These are phyloP conservation scores for Trichoderma gamsii DNA, from an alignment of 495 filamentous ascomycete species.

Conservation along the genomic window DNA sequence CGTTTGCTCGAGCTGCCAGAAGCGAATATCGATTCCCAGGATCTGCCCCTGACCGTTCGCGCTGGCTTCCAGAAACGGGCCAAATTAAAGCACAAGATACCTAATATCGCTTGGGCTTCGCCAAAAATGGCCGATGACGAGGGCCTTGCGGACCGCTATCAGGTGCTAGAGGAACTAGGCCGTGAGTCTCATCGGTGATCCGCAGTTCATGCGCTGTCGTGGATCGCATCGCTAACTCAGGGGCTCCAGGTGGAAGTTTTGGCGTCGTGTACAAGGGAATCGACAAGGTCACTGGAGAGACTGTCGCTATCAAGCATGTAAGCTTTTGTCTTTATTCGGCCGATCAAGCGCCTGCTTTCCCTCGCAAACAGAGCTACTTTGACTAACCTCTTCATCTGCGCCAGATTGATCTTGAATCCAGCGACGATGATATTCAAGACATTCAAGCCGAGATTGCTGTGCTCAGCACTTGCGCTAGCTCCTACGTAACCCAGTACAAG, in stretches of 20 bases:
- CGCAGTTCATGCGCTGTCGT: not conserved
- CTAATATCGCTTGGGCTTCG: not conserved
- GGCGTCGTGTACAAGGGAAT: constrained; percentile 95
- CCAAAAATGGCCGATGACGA: constrained; percentile 53
- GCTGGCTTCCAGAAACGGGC: not conserved
- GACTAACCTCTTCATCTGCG: constrained; percentile 24
- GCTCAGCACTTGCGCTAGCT: constrained; percentile 86
- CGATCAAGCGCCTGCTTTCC: constrained; percentile 5
- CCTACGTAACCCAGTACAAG: constrained; percentile 93
- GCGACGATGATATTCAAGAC: constrained; percentile 94
- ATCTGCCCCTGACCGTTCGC: not conserved
- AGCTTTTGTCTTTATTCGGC: constrained; percentile 32
- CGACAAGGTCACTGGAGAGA: constrained; percentile 75
- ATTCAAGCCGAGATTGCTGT: constrained; percentile 97
- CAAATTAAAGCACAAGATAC: not conserved
- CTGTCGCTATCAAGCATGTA: constrained; percentile 89
- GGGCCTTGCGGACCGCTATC: constrained; percentile 72
- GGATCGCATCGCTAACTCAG: constrained; percentile 16
- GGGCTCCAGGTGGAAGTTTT: constrained; percentile 72
- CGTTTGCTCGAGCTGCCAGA: not conserved
- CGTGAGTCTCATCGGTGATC: constrained; percentile 50
- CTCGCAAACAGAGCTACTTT: not conserved
- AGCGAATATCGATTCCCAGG: constrained; percentile 1
- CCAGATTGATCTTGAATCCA: constrained; percentile 96
- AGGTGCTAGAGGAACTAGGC: constrained; percentile 87